phyloP scores from a whole-genome alignment of 2,329 filamentous ascomycete species.

The Phyllosticta paracitricarpa region DNA sequence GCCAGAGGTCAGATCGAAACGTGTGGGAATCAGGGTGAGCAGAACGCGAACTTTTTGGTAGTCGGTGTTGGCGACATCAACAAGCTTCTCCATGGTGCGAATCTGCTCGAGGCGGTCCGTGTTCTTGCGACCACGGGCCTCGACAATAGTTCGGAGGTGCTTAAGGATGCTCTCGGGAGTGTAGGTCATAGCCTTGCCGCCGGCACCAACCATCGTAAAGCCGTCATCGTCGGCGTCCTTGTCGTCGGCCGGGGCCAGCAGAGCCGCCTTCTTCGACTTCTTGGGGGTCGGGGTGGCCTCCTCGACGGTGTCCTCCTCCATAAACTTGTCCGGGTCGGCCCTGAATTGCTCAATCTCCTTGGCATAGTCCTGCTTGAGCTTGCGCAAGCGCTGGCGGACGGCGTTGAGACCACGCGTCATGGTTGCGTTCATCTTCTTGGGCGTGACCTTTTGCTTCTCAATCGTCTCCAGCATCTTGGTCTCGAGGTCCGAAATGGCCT shows the following conservation, averaged over 20 bases:
- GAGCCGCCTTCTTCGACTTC: constrained; percentile 35
- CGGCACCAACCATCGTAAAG: constrained; percentile 79
- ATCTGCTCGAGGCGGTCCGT: constrained; percentile 93
- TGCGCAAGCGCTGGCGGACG: constrained; percentile 96
- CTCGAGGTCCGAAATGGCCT: constrained; percentile 86
- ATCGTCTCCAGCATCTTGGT: constrained; percentile 89
- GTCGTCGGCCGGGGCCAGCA: constrained; percentile 42
- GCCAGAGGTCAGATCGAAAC: constrained; percentile 84
- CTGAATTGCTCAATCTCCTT: constrained; percentile 79
- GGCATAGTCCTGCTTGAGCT: constrained; percentile 94
- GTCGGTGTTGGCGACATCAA: constrained; percentile 77
- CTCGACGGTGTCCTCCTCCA: constrained; percentile 75
- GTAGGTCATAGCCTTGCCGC: constrained; percentile 80
- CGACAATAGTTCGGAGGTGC: constrained; percentile 83
- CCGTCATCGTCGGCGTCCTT: constrained; percentile 64
- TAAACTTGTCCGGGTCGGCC: constrained; percentile 74
- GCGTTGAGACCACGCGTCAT: constrained; percentile 91
- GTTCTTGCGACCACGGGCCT: constrained; percentile 98
- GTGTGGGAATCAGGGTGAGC: constrained; percentile 79
- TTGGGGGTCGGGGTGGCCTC: constrained; percentile 45
- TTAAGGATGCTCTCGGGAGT: constrained; percentile 98
- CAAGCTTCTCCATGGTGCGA: constrained; percentile 90
- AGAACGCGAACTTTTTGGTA: constrained; percentile 94
- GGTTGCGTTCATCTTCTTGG: constrained; percentile 98
- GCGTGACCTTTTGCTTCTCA: constrained; percentile 88